Percentiles rank a stretch among this genome's conserved stretches.
These are phyloP conservation scores for Penicillium ucsense DNA, from an alignment of 495 filamentous ascomycete species.

Conservation along the genomic window DNA sequence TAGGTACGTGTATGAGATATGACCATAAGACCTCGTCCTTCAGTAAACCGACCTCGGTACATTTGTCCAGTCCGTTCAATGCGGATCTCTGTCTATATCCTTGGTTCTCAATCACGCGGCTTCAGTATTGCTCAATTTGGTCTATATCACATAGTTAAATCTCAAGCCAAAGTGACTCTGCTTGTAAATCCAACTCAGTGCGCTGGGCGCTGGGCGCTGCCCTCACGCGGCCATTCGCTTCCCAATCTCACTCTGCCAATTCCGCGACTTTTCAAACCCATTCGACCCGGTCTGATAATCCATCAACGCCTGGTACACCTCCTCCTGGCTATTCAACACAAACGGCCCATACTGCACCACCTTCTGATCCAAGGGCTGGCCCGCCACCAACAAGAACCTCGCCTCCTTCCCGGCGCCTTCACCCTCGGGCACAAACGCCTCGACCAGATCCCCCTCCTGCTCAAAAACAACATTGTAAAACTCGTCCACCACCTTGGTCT, in stretches of 20 bases:
- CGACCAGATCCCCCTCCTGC: constrained; percentile 61
- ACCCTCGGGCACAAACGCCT: constrained; percentile 56
- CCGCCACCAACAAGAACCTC: constrained; percentile 73
- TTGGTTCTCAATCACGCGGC: no score
- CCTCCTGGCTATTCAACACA: constrained; percentile 71
- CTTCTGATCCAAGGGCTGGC: constrained; percentile 79
- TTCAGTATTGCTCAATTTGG: no score
- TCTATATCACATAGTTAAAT: no score
- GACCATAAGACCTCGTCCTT: no score
- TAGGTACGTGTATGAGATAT: no score
- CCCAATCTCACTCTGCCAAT: constrained; percentile 90
- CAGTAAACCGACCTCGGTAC: no score
- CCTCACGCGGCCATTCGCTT: constrained; percentile 53
- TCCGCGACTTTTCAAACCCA: constrained; percentile 78
- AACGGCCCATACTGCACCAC: constrained; percentile 97
- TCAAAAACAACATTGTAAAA: constrained; percentile 92
- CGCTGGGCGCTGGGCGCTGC: no score
- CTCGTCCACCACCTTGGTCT: constrained; percentile 48
- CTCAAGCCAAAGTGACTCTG: no score
- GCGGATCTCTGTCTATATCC: no score
- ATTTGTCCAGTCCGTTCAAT: no score
- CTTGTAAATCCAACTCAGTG: no score
- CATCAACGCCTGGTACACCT: constrained; percentile 82
- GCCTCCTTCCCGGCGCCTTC: constrained; percentile 47
- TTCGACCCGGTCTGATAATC: constrained; percentile 80